Percentiles rank a stretch among this genome's conserved stretches.
phyloP scores from a whole-genome alignment of 1,139 yeast genomes.

The Lizanozyma gosingica region DNA sequence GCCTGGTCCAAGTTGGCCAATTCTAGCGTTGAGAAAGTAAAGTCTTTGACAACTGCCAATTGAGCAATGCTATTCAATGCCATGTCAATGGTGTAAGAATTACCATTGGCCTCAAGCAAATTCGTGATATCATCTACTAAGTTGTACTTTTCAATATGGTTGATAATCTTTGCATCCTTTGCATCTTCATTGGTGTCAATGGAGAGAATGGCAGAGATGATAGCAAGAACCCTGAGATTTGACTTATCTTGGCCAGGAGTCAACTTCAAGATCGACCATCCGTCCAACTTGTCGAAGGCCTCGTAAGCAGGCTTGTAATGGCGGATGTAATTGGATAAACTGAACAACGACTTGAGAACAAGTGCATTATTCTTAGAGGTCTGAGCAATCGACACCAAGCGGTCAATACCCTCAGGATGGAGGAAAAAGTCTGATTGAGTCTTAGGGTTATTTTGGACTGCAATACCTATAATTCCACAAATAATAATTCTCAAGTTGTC shows the following conservation, averaged over 20 bases:
- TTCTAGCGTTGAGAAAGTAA: slow-evolving; percentile 42
- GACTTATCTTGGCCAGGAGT: slow-evolving; percentile 17
- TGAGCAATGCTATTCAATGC: slow-evolving; percentile 45
- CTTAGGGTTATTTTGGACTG: slow-evolving; percentile 81
- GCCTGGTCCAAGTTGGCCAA: slow-evolving; percentile 28
- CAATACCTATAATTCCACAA: slow-evolving; percentile 77
- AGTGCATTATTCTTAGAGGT: slow-evolving; percentile 12
- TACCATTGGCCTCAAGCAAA: slow-evolving; percentile 30
- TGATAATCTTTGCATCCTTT: slow-evolving; percentile 8
- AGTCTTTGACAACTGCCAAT: slow-evolving; percentile 36
- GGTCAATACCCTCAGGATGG: slow-evolving; percentile 39
- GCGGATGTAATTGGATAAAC: slow-evolving; percentile 67
- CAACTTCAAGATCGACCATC: slow-evolving; percentile 66
- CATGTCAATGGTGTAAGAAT: slow-evolving; percentile 52
- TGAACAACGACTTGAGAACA: slow-evolving; percentile 58
- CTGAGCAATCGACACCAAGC: slow-evolving; percentile 33
- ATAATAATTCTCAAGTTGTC: slow-evolving; percentile 47
- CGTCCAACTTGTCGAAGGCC: slow-evolving; percentile 46
- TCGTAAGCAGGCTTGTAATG: slow-evolving; percentile 53
- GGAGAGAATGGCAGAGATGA: slow-evolving; percentile 32
- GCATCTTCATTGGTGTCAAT: slow-evolving; percentile 14
- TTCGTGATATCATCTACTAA: slow-evolving; percentile 29
- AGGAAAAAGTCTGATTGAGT: slow-evolving; percentile 59
- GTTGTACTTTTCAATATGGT: slow-evolving; percentile 31
- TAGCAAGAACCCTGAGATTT: slow-evolving; percentile 27